A percentile compares a stretch with the other conserved stretches of the same genome.
phyloP scores from a whole-genome alignment of 805 yeast genomes.

The Pichia californica region DNA sequence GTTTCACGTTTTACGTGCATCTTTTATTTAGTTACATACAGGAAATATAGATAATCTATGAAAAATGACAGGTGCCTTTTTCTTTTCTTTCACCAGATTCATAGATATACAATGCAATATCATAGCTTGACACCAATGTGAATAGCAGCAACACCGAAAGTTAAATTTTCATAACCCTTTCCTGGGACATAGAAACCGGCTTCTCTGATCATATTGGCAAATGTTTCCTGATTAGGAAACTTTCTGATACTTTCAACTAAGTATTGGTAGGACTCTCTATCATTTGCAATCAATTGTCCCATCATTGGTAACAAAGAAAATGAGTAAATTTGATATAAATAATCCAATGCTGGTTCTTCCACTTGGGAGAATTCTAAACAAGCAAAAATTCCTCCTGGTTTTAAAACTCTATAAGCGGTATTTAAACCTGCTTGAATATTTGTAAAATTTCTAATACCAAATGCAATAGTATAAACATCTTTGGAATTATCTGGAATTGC shows the following conservation, averaged over 20 bases:
- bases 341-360: conserved; percentile 67
- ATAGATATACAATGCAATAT: too few species aligned
- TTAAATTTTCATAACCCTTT: conserved; percentile 86
- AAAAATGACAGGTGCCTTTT: too few species aligned
- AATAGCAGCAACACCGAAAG: conserved; percentile 93
- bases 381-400: conserved; percentile 97
- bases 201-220: conserved; percentile 83
- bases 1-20: too few species aligned
- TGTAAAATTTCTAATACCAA: conserved; percentile 96
- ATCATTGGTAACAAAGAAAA: conserved; percentile 82
- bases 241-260: conserved; percentile 88
- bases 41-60: too few species aligned
- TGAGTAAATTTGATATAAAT: conserved; percentile 81
- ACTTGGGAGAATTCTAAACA: conserved; percentile 94
- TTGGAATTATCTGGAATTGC: conserved; percentile 78
- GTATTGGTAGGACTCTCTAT: conserved; percentile 93
- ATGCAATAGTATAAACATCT: conserved; percentile 93
- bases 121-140: conserved; percentile 90
- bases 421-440: conserved; percentile 87
- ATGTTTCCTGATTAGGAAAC: conserved; percentile 89
- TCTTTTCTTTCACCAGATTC: too few species aligned
- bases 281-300: conserved; percentile 95
- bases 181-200: conserved; percentile 94
- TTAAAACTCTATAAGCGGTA: conserved; percentile 92
- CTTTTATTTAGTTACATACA: too few species aligned